Percentiles rank a stretch among this genome's conserved stretches.
Evolutionary conservation across 257 asterid genomes (phyloP).

Genomic region (Datura wrightii): DNA sequence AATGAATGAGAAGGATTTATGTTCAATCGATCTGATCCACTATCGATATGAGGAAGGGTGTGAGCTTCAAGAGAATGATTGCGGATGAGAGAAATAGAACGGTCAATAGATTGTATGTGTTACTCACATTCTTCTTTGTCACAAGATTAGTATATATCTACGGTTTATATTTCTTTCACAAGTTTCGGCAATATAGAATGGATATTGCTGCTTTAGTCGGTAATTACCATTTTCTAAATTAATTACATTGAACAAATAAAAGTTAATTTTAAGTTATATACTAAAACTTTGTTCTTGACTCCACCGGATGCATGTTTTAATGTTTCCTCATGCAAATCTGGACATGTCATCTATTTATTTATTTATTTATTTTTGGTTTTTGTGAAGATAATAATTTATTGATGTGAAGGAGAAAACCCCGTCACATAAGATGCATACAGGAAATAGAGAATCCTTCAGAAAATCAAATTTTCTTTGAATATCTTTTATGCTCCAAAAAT

Average conservation of each 20-base stretch:
- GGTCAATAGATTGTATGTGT: neutral
- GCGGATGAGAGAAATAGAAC: neutral
- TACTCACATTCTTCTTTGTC: neutral
- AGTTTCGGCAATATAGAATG: neutral
- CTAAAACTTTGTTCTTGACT: neutral
- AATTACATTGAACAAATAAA: neutral
- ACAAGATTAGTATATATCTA: neutral
- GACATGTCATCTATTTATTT: neutral
- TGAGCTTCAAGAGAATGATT: neutral
- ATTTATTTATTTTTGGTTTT: neutral
- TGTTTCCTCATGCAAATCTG: constrained; percentile 21
- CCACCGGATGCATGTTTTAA: neutral
- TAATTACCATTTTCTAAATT: neutral
- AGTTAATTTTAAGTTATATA: neutral
- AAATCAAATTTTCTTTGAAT: neutral
- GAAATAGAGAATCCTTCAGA: neutral
- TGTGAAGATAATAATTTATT: constrained; percentile 6
- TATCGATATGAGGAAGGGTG: neutral
- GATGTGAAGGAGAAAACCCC: neutral
- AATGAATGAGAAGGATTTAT: neutral
- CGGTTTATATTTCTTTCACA: neutral
- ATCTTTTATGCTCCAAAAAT: constrained; percentile 7
- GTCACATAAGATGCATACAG: neutral
- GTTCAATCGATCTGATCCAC: neutral
- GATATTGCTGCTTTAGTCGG: constrained; percentile 8